These are phyloP conservation scores for Moesziomyces antarcticus DNA, from an alignment of 1,284 basidiomycete genomes.

Conservation along the genomic window DNA sequence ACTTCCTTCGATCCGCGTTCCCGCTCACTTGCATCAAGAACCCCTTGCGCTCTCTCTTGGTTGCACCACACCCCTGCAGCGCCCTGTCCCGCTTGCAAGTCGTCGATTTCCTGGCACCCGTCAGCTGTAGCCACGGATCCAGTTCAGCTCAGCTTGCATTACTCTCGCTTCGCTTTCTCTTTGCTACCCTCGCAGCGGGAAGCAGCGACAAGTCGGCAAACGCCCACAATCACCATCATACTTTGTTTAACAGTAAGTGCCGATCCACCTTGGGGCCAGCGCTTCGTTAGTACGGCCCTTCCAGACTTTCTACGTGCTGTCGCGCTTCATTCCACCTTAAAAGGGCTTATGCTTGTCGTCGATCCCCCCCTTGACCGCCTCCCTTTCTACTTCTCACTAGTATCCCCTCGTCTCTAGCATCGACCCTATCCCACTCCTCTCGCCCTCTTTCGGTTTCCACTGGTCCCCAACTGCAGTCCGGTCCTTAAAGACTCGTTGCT, in stretches of 20 bases:
- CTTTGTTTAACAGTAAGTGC: neutral
- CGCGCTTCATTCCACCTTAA: conserved; percentile 35
- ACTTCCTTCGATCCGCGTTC: conserved; percentile 13
- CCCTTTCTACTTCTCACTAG: conserved; percentile 1
- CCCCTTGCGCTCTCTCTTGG: conserved; percentile 29
- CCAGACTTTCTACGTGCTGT: conserved; percentile 2
- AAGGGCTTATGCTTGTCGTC: conserved; percentile 31
- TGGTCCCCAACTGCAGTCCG: conserved; percentile 4
- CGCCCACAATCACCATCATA: neutral
- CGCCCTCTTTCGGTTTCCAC: conserved; percentile 8
- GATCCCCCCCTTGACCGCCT: conserved; percentile 18
- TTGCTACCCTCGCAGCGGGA: neutral
- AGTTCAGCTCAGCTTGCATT: neutral
- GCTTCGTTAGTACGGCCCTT: neutral
- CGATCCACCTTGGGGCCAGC: neutral
- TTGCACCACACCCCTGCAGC: conserved; percentile 20
- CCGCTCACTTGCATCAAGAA: conserved; percentile 3
- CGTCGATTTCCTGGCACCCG: neutral
- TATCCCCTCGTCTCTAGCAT: conserved; percentile 4
- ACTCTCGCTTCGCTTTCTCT: too few relatives aligned
- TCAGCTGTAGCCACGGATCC: neutral
- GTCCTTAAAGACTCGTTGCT: neutral
- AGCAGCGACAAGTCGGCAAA: neutral
- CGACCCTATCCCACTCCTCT: conserved; percentile 5
- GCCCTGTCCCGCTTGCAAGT: conserved; percentile 1